Conservation (phyloP, 345 rosid genomes). For the Adansonia digitata region DNA sequence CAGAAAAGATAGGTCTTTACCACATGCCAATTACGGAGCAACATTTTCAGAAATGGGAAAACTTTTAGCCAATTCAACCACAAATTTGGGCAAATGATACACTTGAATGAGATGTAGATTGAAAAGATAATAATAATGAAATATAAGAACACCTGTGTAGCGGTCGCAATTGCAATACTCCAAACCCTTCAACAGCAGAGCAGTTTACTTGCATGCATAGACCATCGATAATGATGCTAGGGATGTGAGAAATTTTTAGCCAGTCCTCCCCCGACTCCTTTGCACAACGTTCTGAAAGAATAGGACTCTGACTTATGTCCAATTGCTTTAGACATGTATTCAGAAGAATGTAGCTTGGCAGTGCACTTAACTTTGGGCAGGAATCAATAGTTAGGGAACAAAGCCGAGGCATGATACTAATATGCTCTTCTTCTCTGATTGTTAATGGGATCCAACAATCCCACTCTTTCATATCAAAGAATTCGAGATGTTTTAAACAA, state of each 20-base stretch:
- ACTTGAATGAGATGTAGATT: neutral
- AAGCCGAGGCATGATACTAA: slow-evolving; percentile 6
- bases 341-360: neutral
- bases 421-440: neutral
- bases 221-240: slow-evolving; percentile 2
- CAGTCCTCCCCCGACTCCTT: slow-evolving; percentile 8
- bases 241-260: slow-evolving; percentile 7
- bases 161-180: slow-evolving; percentile 10
- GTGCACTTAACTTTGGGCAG: neutral
- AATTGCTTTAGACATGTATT: slow-evolving; percentile 9
- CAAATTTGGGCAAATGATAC: neutral
- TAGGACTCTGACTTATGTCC: slow-evolving; percentile 4
- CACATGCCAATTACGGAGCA: neutral
- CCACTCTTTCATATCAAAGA: slow-evolving; percentile 4
- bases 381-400: slow-evolving; percentile 6
- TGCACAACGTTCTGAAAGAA: slow-evolving; percentile 1
- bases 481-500: neutral
- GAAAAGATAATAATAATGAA: neutral
- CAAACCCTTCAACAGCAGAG: slow-evolving; percentile 2
- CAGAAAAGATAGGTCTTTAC: neutral
- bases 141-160: slow-evolving; percentile 6
- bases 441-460: neutral
- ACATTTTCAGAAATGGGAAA: neutral
- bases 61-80: neutral
- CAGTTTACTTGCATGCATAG: neutral